Base-by-base conservation (phyloP, 768 basidiomycete genomes). In the Agaricus blazei region DNA sequence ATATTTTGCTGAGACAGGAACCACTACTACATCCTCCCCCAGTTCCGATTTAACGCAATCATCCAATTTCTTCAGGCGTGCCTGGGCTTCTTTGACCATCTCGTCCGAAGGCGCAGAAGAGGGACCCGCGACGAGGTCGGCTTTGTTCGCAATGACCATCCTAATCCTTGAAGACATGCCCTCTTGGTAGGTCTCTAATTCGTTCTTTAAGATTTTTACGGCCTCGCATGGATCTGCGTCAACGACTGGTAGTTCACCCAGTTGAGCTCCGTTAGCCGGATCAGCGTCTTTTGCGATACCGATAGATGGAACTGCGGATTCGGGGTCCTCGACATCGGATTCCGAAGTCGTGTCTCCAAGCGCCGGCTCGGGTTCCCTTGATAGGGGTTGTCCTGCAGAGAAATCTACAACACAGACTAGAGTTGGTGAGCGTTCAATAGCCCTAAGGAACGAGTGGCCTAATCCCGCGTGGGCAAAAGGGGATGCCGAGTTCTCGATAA, bases 381-480 rank as follows among this genome's bases (percentile, higher is more conserved):
- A 6, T 28, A 34, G 31, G 8, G 34, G 28, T n/a, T 15, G 14
- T 1, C 83, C 76, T 1, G 75, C 74, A 2, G 87, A 84, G 5
- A 99, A 73, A 68, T 98, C 97, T 31, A 99, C 88, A 50, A 98
- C 93, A 65, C 96, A 98, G 2, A 84, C 90, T 5, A 98, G 81
- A 6, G 90, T 91, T 29, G 86, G 83, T 11, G 93, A 93, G 4
- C 97, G 85, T 65, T 98, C 95, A 68, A 98, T 91, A 1, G 92
- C 87, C 11, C 93, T 84, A 28, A 99, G 71, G 76, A 98, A 98
- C 1, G 90, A 88, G 69, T 98, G 93, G 0, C 96, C 97, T 2
- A 98, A 80, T 3, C 95, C 97, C 48, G 93, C 84, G 28, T 56
- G 54, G 14, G 54, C 54, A 9, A 38, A 50, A 11, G 54, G 54